Evolutionary conservation across 805 yeast genomes (phyloP), one percentile per base, ranked within the genome.

Genomic region (Monosporozyma aquatica): DNA sequence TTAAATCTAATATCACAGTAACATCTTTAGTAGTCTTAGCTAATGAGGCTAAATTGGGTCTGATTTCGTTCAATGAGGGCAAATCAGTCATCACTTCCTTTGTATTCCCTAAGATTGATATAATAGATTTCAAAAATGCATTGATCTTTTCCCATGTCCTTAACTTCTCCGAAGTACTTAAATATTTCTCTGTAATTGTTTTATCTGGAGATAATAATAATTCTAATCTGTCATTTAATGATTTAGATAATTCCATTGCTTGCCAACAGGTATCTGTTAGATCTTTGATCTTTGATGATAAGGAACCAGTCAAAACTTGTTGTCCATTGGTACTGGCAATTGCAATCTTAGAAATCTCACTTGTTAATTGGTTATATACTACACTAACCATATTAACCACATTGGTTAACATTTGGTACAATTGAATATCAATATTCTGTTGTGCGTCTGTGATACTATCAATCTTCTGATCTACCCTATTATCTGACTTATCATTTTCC

Each of bases 21-120:
- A 90, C 82, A 55, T 90, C 97, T 55, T 90, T 90, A 4, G 96
- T 86, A 3, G 89, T 83, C 49, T 86, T 78, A 0, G 97, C 89
- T 45, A 90, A 67, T 28, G 78, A 75, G 0, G 95, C 85, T 63
- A 90, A 73, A 5, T 84, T 76, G 6, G 89, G 80, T 44, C 95
- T 68, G 5, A 82, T 81, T 43, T 85, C 95, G 51, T 82, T 80
- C 40, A 90, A 69, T 13, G 80, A 73, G 0, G 95, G 89, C 44
- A 87, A 69, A 49, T 85, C 96, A 42, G 76, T 74, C 76, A 90
- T 82, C 2, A 94, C 80, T 1, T 75, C 71, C 55, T 87, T 87
- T 0, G 95, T 87, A 1, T 85, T 76, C 2, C 90, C 92, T 49
- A 90, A 68, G 34, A 92, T 85, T 27, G 79, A 80, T 49, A 90